phyloP scores from a whole-genome alignment of 2,329 filamentous ascomycete species.

The Diaporthe nobilis region DNA sequence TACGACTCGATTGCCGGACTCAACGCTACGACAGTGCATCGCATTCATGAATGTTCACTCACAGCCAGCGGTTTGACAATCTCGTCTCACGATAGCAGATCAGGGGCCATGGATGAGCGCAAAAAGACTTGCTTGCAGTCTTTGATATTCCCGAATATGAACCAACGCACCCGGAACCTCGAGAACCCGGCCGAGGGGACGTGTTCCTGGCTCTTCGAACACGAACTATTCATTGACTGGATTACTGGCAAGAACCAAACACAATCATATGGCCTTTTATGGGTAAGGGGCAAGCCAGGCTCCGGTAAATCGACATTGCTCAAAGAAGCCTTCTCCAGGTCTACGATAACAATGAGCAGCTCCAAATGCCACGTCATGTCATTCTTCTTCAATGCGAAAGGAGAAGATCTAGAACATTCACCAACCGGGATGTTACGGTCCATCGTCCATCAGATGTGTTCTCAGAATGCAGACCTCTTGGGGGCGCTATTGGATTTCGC shows the following conservation, averaged over 20 bases:
- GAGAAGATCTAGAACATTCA: neutral
- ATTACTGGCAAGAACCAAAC: neutral
- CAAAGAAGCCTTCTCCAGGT: neutral
- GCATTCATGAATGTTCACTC: too few relatives aligned
- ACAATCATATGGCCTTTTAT: neutral
- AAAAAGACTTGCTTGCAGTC: neutral
- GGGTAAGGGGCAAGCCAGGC: neutral
- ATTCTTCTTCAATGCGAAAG: slow-evolving; percentile 14
- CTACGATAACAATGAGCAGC: too few relatives aligned
- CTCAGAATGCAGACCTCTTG: neutral
- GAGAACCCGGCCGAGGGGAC: neutral
- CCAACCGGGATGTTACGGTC: neutral
- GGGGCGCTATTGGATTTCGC: neutral
- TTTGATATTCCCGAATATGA: neutral
- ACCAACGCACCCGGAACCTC: neutral
- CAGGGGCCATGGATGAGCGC: neutral
- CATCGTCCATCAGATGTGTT: neutral
- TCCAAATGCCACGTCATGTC: neutral
- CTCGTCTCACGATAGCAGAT: too few relatives aligned
- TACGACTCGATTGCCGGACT: neutral
- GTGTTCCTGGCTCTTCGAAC: neutral
- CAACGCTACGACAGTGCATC: too few relatives aligned
- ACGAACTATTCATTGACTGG: neutral
- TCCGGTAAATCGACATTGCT: slow-evolving; percentile 7
- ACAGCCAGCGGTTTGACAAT: too few relatives aligned